Conservation (phyloP, 306 rosid species). For the Gillenia trifoliata region DNA sequence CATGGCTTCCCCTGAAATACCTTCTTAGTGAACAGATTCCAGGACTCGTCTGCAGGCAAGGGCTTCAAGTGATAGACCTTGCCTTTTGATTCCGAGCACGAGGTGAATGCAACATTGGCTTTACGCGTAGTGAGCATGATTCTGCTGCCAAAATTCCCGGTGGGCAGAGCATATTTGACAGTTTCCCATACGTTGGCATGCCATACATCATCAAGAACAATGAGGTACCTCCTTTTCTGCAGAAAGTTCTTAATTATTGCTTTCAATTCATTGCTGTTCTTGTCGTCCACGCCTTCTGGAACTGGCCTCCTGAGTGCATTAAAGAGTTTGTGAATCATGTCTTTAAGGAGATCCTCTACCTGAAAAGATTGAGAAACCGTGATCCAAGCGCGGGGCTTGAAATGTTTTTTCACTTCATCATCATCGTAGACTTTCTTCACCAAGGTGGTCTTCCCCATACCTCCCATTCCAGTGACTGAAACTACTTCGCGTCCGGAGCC, state of each 20-base stretch:
- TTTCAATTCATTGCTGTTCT: slow-evolving; percentile 30
- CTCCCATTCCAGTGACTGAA: slow-evolving; percentile 44
- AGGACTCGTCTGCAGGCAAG: slow-evolving; percentile 36
- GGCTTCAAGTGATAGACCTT: slow-evolving; percentile 41
- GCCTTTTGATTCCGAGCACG: slow-evolving; percentile 35
- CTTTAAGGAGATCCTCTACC: slow-evolving; percentile 40
- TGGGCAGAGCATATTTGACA: slow-evolving; percentile 49
- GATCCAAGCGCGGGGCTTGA: slow-evolving; percentile 53
- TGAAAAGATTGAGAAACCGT: slow-evolving; percentile 49
- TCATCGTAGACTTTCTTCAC: slow-evolving; percentile 60
- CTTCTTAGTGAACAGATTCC: slow-evolving; percentile 51
- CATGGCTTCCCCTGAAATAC: slow-evolving; percentile 48
- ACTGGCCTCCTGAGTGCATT: slow-evolving; percentile 17
- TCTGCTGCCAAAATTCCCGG: slow-evolving; percentile 41
- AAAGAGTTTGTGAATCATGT: slow-evolving; percentile 30
- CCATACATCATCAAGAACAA: slow-evolving; percentile 64
- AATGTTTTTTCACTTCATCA: slow-evolving; percentile 41
- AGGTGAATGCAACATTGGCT: slow-evolving; percentile 32
- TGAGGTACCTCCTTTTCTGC: slow-evolving; percentile 43
- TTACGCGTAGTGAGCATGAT: slow-evolving; percentile 59
- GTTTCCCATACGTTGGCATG: slow-evolving; percentile 50
- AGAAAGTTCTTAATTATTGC: slow-evolving; percentile 33
- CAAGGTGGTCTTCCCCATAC: slow-evolving; percentile 29
- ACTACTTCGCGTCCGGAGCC: slow-evolving; percentile 32
- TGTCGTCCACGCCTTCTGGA: slow-evolving; percentile 40